A percentile compares a stretch with the other conserved stretches of the same genome.
These are phyloP conservation scores for Daldinia caldariorum DNA, from an alignment of 495 filamentous ascomycete genomes.

Conservation along the genomic window DNA sequence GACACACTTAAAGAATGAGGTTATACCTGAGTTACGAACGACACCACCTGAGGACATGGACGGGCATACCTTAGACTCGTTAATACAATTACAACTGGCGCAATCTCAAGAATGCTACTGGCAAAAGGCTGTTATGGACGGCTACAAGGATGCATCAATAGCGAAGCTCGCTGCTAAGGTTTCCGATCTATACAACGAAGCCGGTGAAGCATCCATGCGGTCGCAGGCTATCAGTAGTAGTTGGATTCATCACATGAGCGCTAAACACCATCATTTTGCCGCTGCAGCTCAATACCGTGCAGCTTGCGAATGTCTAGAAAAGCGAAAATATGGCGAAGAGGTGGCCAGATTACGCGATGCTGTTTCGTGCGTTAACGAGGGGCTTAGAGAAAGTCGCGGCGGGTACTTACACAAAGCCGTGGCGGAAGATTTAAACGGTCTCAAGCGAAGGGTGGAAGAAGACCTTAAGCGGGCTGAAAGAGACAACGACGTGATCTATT, in stretches of 20 bases:
- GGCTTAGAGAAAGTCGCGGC: slow-evolving; percentile 78
- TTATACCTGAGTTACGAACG: slow-evolving; percentile 86
- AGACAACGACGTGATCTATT: slow-evolving; percentile 95
- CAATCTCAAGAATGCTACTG: slow-evolving; percentile 98
- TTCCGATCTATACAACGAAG: slow-evolving; percentile 87
- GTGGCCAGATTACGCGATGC: slow-evolving; percentile 86
- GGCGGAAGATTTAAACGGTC: slow-evolving; percentile 79
- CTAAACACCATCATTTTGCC: slow-evolving; percentile 97
- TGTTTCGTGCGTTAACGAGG: slow-evolving; percentile 83
- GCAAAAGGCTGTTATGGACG: slow-evolving; percentile 96
- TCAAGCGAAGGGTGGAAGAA: slow-evolving; percentile 84
- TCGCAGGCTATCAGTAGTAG: slow-evolving; percentile 89
- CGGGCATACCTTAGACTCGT: slow-evolving; percentile 79
- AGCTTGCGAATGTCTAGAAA: slow-evolving; percentile 90
- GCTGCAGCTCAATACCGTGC: slow-evolving; percentile 96
- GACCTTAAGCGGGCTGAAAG: slow-evolving; percentile 93
- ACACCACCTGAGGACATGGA: slow-evolving; percentile 94
- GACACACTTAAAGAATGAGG: slow-evolving; percentile 75
- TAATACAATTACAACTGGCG: slow-evolving; percentile 84
- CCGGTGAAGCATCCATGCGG: slow-evolving; percentile 85
- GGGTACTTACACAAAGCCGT: slow-evolving; percentile 86
- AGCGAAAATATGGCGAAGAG: slow-evolving; percentile 94
- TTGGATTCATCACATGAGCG: slow-evolving; percentile 98
- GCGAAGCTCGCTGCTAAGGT: slow-evolving; percentile 91
- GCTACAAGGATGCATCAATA: slow-evolving; percentile 88